These are phyloP conservation scores for Alternaria burnsii DNA, from an alignment of 2,329 filamentous ascomycete species.

Conservation along the genomic window DNA sequence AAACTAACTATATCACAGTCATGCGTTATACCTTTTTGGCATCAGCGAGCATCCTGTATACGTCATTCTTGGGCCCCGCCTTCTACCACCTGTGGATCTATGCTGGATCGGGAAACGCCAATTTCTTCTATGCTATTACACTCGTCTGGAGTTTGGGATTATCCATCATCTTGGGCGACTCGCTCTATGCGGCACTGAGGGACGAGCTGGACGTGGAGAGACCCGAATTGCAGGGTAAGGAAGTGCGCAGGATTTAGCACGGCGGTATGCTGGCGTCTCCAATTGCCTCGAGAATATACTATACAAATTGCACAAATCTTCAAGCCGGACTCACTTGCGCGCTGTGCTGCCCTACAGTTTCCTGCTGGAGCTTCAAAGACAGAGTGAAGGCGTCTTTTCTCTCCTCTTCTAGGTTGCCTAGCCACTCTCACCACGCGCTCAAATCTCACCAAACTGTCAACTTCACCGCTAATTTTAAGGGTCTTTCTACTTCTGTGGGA, in stretches of 20 bases:
- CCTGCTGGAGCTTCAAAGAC: not conserved
- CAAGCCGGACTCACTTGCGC: not conserved
- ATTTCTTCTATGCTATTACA: constrained; percentile 99
- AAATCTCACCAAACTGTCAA: constrained; percentile 1
- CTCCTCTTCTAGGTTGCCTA: constrained; percentile 11
- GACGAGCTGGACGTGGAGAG: constrained; percentile 95
- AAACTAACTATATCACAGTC: constrained; percentile 58
- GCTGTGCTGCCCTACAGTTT: not conserved
- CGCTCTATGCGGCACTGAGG: constrained; percentile 84
- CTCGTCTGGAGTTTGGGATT: constrained; percentile 96
- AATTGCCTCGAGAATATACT: not conserved
- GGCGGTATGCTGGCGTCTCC: not conserved
- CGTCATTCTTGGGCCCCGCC: constrained; percentile 86
- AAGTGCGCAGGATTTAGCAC: constrained; percentile 79
- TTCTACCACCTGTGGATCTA: constrained; percentile 99
- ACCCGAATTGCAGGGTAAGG: constrained; percentile 88
- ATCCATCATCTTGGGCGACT: constrained; percentile 85
- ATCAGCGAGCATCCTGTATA: constrained; percentile 83
- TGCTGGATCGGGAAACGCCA: constrained; percentile 95
- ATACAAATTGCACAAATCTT: not conserved
- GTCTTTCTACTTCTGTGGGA: not conserved
- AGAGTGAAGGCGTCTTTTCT: constrained; percentile 3
- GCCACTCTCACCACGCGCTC: constrained; percentile 15
- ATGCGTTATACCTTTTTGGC: constrained; percentile 95
- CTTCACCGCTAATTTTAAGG: constrained; percentile 9